These are phyloP conservation scores for Kuraishia piskuri DNA, from an alignment of 805 yeast genomes.

Conservation along the genomic window DNA sequence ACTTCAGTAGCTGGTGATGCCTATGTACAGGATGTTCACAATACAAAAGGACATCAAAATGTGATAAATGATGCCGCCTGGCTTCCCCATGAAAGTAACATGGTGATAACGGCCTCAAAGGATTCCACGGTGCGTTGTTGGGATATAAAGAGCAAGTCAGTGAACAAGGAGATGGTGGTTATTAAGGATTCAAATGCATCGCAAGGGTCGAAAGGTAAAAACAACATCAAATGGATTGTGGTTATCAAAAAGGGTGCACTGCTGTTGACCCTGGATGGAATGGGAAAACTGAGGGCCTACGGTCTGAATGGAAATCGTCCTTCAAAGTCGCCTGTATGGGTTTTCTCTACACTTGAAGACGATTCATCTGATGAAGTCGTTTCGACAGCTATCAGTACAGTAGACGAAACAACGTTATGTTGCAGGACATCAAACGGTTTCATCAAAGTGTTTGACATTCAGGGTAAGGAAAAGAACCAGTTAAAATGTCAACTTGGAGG, in stretches of 20 bases:
- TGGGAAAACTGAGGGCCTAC: slow-evolving; percentile 1
- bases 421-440: background rate
- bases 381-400: background rate
- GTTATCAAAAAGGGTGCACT: background rate
- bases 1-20: slow-evolving; percentile 15
- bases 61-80: slow-evolving; percentile 15
- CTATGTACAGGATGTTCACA: slow-evolving; percentile 16
- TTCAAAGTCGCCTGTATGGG: background rate
- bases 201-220: slow-evolving; percentile 2
- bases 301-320: slow-evolving; percentile 1
- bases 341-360: background rate
- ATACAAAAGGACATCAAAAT: slow-evolving; percentile 19
- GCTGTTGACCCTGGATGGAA: slow-evolving; percentile 7
- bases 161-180: slow-evolving; percentile 8
- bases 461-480: background rate
- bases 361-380: background rate
- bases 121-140: slow-evolving; percentile 21
- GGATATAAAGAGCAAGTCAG: slow-evolving; percentile 10
- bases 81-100: slow-evolving; percentile 2
- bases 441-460: background rate
- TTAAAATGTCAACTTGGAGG: background rate
- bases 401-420: background rate
- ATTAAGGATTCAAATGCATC: slow-evolving; percentile 11
- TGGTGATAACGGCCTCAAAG: slow-evolving; percentile 11
- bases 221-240: background rate